phyloP scores from a whole-genome alignment of 345 rosid species.

The Lagerstroemia speciosa region DNA sequence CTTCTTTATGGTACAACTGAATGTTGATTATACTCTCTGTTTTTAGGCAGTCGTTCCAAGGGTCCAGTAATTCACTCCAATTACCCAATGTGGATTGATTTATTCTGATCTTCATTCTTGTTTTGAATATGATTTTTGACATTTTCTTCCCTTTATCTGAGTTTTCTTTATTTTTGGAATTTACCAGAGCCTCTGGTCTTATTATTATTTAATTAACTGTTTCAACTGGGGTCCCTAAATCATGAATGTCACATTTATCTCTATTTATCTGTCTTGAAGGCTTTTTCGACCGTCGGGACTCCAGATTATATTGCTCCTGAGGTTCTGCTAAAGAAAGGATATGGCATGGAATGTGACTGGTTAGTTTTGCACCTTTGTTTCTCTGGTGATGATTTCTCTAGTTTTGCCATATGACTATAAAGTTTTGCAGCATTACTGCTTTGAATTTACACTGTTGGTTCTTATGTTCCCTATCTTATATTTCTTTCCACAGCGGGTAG shows the following conservation, averaged over 20 bases:
- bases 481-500: background rate
- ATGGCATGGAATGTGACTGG: slow-evolving; percentile 99
- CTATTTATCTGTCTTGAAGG: slow-evolving; percentile 32
- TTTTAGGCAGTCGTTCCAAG: background rate
- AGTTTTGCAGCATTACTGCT: background rate
- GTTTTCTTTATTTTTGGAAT: background rate
- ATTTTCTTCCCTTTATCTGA: background rate
- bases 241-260: background rate
- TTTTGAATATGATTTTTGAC: background rate
- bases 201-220: background rate
- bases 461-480: background rate
- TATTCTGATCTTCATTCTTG: background rate
- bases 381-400: background rate
- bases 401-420: background rate
- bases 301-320: slow-evolving; percentile 99
- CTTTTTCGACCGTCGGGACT: slow-evolving; percentile 96
- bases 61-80: background rate
- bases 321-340: slow-evolving; percentile 90
- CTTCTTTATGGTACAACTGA: background rate
- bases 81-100: background rate
- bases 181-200: background rate
- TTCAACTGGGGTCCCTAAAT: background rate
- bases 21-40: too few species aligned
- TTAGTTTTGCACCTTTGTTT: slow-evolving; percentile 23
- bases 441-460: background rate